Evolutionary conservation across 192 early-diverging fungal genomes (phyloP), one percentile per base, ranked within the genome.

Genomic region (Pilobolus umbonatus): DNA sequence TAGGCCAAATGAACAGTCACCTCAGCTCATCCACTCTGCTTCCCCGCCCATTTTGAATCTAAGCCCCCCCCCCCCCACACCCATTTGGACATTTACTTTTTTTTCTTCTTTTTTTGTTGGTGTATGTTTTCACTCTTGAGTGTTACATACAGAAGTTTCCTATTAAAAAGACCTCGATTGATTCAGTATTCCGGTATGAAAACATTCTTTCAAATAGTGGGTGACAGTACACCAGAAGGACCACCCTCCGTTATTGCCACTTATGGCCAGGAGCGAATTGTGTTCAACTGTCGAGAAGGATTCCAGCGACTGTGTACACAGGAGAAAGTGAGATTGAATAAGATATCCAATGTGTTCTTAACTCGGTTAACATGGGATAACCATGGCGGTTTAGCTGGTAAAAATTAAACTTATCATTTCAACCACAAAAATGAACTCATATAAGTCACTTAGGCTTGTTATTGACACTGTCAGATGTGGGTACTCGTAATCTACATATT

Each of bases 251-350:
- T 98, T 34, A 56, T 95, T 49, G 70, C 92, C 24, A 76, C 88
- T 55, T 89, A 91, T 72, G 84, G 90, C 46, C 57, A 53, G 8
- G 79, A 88, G 43, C 75, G 89, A 28, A 95, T 95, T 59, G 75
- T 98, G 70, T 90, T 98, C 80, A 98, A 98, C 76, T 93, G 91
- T 65, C 79, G 87, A 43, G 95, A 98, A 67, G 93, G 92, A 22
- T 86, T 84, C 2, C 95, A 98, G 70, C 82, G 95, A 39, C 67
- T 96, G 30, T 84, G 87, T 65, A 72, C 85, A 62, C 89, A 95
- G 69, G 80, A 92, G 55, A 82, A 76, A 52, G 64, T 88, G 43
- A 82, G 81, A 24, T 68, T 92, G 26, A 68, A 74, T 38, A 95
- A 92, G 72, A 55, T 91, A 26, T 78, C 79, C 31, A 83, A 85